Evolutionary conservation across 2,329 filamentous ascomycete genomes (phyloP).

Genomic region (Xylaria sp.): DNA sequence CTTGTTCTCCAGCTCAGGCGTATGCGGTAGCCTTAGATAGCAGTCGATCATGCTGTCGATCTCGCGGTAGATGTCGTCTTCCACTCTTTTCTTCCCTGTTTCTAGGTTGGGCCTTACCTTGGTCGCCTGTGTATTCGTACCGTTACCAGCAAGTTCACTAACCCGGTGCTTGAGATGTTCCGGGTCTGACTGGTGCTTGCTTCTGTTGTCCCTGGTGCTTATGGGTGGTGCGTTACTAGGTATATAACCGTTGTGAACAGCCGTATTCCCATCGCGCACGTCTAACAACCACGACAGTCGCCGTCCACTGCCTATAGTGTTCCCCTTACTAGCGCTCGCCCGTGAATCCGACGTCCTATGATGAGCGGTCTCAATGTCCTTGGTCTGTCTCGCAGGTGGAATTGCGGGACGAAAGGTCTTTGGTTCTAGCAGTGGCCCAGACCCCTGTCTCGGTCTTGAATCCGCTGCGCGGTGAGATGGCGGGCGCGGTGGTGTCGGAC

Average conservation of each 20-base stretch:
- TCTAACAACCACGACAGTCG: not conserved
- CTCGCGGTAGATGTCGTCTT: constrained; percentile 38
- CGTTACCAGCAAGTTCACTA: not conserved
- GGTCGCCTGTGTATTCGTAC: not conserved
- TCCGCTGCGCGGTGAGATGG: not conserved
- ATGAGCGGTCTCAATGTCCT: not conserved
- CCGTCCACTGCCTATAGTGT: not conserved
- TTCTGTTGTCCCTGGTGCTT: constrained; percentile 1
- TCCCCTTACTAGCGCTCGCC: not conserved
- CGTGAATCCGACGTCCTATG: constrained; percentile 1
- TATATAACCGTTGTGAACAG: not conserved
- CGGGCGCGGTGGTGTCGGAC: not conserved
- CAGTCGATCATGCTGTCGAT: constrained; percentile 47
- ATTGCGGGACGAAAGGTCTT: constrained; percentile 22
- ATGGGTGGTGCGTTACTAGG: not conserved
- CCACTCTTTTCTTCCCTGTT: not conserved
- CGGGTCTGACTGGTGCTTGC: not conserved
- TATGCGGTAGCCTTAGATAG: constrained; percentile 36
- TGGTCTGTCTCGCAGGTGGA: not conserved
- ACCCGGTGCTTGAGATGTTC: not conserved
- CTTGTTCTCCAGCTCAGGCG: constrained; percentile 26
- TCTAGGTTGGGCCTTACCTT: not conserved
- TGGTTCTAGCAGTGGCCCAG: constrained; percentile 27
- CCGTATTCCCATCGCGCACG: not conserved
- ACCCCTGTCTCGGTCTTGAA: not conserved